Evolutionary conservation across 129 eudicot species (phyloP).

Genomic region (Escallonia herrerae): DNA sequence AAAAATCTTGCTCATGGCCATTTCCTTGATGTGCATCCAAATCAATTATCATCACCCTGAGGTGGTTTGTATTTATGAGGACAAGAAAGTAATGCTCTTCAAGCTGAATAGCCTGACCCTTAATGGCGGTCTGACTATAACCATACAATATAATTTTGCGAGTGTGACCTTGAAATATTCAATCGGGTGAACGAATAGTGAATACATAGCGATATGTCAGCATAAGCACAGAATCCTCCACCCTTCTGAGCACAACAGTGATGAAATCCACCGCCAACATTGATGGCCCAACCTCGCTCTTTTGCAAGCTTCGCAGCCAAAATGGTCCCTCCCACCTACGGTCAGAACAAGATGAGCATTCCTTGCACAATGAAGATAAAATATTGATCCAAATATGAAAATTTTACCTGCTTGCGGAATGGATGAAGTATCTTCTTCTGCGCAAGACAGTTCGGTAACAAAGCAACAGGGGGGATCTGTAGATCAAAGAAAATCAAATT

Average conservation of each 20-base stretch:
- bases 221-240: slow-evolving; percentile 94
- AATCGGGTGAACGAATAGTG: slow-evolving; percentile 68
- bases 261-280: slow-evolving; percentile 98
- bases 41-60: slow-evolving; percentile 92
- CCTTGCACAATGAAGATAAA: neutral
- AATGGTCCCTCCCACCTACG: slow-evolving; percentile 86
- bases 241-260: slow-evolving; percentile 81
- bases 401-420: slow-evolving; percentile 72
- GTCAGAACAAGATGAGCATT: slow-evolving; percentile 1
- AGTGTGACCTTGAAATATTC: slow-evolving; percentile 58
- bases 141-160: slow-evolving; percentile 10
- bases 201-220: slow-evolving; percentile 88
- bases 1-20: slow-evolving; percentile 88
- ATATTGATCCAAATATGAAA: neutral
- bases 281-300: slow-evolving; percentile 91
- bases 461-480: slow-evolving; percentile 87
- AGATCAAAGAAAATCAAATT: slow-evolving; percentile 5
- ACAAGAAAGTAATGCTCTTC: neutral
- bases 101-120: neutral
- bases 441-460: slow-evolving; percentile 68
- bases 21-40: slow-evolving; percentile 99
- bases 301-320: slow-evolving; percentile 91
- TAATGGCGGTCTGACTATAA: neutral
- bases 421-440: slow-evolving; percentile 77
- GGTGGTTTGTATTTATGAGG: slow-evolving; percentile 6